Evolutionary conservation across 176 grass and related monocot species (phyloP), one percentile per base, ranked within the genome.

Genomic region (Oryza rufipogon): DNA sequence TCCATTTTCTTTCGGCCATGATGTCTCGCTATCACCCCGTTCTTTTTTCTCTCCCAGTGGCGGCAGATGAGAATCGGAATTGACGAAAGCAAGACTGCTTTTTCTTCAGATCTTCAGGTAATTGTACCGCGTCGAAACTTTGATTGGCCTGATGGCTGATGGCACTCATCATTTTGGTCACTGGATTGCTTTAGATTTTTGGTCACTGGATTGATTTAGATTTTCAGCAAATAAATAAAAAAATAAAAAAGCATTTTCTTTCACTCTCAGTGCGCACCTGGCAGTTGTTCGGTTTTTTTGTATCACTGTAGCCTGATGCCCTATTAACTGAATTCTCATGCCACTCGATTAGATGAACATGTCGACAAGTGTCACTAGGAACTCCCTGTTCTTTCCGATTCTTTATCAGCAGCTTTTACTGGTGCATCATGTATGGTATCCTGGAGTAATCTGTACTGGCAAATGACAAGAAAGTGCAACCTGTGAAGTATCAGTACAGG

Each of bases 1-100:
- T 48, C 56, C 14, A 25, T 78, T 79, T 79, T 86, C 84, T 83
- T 86, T 86, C 47, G 46, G 79, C 69, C 69, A 23, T 15, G 68
- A 90, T 61, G 34, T 26, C 28, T 48, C 73, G 67, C 69, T 25
- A 48, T 75, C 76, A 61, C 60, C 9, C 33, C 11, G 25, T 9
- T 38, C 34, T 15, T 68, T 73, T 79, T 56, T 74, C 58, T 68
- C 74, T 66, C 75, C 75, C 12, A 67, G 30, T 76, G 48, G 68
- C 45, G 68, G 56, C 66, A 77, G 3, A 58, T 86, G 44, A 47
- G 56, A 67, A 38, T 86, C 66, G 2, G 13, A 81, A 25, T 28
- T 86, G 78, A 68, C 73, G 34, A 73, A 58, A 56, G 79, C 33
- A 63, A 23, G n/a, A 19, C 8, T 34, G 66, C 44, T 63, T 63